Percentiles rank a stretch among this genome's conserved stretches.
phyloP scores from a whole-genome alignment of 345 rosid genomes.

The Balakata baccata region DNA sequence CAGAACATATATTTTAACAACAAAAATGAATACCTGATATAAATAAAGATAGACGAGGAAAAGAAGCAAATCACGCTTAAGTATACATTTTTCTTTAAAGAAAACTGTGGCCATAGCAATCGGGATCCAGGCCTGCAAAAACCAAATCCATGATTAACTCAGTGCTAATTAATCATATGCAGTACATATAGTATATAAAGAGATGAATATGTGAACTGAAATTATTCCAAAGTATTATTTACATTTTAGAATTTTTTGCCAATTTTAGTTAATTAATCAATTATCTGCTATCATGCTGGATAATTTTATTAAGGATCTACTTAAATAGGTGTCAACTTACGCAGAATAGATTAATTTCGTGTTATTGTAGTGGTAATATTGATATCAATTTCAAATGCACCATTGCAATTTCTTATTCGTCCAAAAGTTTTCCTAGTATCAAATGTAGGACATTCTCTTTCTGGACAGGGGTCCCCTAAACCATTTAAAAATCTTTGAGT shows the following conservation, averaged over 20 bases:
- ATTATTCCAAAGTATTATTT: no score
- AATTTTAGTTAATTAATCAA: background rate
- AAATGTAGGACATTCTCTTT: background rate
- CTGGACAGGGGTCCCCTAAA: background rate
- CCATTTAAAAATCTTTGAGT: background rate
- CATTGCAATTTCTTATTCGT: no score
- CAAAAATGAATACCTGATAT: conserved; percentile 6
- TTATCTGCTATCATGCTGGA: no score
- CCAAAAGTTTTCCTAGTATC: background rate
- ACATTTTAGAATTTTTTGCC: background rate
- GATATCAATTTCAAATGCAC: no score
- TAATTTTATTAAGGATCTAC: no score
- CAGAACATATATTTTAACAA: background rate
- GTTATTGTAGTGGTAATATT: no score
- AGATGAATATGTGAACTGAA: background rate
- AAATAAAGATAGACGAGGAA: background rate
- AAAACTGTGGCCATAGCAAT: background rate
- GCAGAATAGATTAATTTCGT: no score
- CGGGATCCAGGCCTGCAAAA: background rate
- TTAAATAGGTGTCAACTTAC: no score
- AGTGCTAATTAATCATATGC: background rate
- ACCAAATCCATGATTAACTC: no score
- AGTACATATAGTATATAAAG: background rate
- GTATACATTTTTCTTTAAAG: no score
- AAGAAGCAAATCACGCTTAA: background rate